Evolutionary conservation across 2,329 filamentous ascomycete species (phyloP), one percentile per base, ranked within the genome.

Genomic region (Xylaria arbuscula): DNA sequence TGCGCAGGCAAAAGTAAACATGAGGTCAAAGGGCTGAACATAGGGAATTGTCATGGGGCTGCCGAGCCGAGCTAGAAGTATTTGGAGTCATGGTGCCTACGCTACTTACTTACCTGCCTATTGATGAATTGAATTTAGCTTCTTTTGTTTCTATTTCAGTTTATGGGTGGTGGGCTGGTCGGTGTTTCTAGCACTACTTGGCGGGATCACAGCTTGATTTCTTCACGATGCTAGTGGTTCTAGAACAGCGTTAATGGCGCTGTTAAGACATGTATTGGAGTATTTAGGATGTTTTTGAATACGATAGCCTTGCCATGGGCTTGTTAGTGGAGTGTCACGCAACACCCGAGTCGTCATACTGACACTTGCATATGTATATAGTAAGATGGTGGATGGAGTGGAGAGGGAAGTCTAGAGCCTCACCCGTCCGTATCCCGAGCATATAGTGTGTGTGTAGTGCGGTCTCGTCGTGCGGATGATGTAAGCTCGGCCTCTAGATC

Each of bases 361-460:
- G 28, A 40, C 53, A 34, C 62, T 45, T 70, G 57, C 65, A 65
- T 62, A 64, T 63, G 48, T 51, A 47, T n/a, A 60, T 32, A 60
- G 34, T 40, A 22, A 55, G 24, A 64, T 47, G 57, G 34, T 9
- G 28, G 45, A 32, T 42, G 57, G 65, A 53, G 51, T 28, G 28
- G 28, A 28, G 62, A 62, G 61, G n/a, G 22, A 63, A 62, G 32
- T 51, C 57, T 40, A 65, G 65, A 65, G 65, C 68, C 65, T 70
- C 62, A 68, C 47, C 17, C 36, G 22, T 36, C 32, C 32, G 53
- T 61, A 62, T 56, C 64, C 50, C 32, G 55, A 51, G 53, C 34
- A 58, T 58, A 51, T 48, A 58, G 22, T 34, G 4, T 36, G 8
- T n/a, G 15, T 45, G 54, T 24, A 13, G 15, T 42, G 32, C 55